Evolutionary conservation across 352 stramenopile genomes (phyloP).

Genomic region (Globisporangium abappressorium): DNA sequence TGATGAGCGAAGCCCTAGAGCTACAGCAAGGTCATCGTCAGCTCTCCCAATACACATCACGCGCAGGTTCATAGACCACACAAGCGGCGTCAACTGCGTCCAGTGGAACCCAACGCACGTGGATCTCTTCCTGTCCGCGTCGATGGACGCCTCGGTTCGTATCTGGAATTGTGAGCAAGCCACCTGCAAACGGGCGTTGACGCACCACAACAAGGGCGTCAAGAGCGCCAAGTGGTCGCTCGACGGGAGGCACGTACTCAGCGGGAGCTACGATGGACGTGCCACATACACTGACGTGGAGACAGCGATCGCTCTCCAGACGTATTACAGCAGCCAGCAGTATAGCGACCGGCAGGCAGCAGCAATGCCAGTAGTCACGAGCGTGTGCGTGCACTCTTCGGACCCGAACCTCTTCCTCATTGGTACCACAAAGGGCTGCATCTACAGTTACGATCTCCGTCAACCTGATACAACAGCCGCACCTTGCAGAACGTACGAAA

Average conservation of each 20-base stretch:
- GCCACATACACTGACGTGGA: slow-evolving; percentile 32
- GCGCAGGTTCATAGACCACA: slow-evolving; percentile 27
- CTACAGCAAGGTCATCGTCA: background rate
- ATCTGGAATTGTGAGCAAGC: slow-evolving; percentile 34
- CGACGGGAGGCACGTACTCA: slow-evolving; percentile 38
- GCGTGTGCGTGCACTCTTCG: slow-evolving; percentile 27
- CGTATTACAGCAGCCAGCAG: background rate
- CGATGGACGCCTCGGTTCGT: slow-evolving; percentile 51
- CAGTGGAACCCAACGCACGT: slow-evolving; percentile 40
- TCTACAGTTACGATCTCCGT: slow-evolving; percentile 41
- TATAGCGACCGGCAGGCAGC: background rate
- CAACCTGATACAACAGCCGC: background rate
- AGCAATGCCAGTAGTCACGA: slow-evolving; percentile 19
- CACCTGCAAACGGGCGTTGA: slow-evolving; percentile 17
- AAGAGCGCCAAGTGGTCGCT: slow-evolving; percentile 57
- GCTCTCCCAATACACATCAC: background rate
- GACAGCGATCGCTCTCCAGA: slow-evolving; percentile 20
- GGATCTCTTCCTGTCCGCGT: slow-evolving; percentile 49
- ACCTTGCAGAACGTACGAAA: slow-evolving; percentile 13
- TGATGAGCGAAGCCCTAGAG: background rate
- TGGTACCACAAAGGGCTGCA: slow-evolving; percentile 30
- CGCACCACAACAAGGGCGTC: slow-evolving; percentile 38
- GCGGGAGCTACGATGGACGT: slow-evolving; percentile 40
- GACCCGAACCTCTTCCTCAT: slow-evolving; percentile 30
- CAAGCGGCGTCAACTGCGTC: slow-evolving; percentile 27